phyloP scores from a whole-genome alignment of 2,329 filamentous ascomycete species.

The Alternaria gaisen region DNA sequence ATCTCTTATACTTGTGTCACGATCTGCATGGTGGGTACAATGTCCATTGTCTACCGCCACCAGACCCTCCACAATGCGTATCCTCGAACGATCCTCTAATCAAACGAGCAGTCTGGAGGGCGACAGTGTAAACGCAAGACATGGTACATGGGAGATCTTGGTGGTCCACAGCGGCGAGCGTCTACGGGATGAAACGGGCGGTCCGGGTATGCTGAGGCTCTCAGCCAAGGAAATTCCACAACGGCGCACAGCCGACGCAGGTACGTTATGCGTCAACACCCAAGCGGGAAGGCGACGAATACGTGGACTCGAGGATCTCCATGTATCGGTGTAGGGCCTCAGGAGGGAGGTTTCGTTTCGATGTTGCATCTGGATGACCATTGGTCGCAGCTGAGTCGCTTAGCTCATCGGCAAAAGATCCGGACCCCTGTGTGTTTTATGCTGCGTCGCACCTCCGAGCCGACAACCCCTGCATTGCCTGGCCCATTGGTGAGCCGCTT shows the following conservation, averaged over 20 bases:
- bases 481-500: constrained; percentile 40
- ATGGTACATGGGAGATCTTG: constrained; percentile 28
- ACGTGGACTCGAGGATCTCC: constrained; percentile 21
- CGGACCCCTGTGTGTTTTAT: constrained; percentile 40
- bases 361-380: constrained; percentile 22
- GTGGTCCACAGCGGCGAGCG: constrained; percentile 41
- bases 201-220: constrained; percentile 33
- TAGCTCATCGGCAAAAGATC: constrained; percentile 31
- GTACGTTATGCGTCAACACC: constrained; percentile 39
- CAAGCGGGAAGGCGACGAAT: constrained; percentile 26
- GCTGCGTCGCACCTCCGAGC: constrained; percentile 38
- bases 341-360: constrained; percentile 42
- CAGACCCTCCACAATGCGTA: constrained; percentile 8
- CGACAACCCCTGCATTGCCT: constrained; percentile 23
- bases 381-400: constrained; percentile 43
- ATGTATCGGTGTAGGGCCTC: constrained; percentile 25
- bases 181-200: constrained; percentile 43
- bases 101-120: constrained; percentile 36
- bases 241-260: constrained; percentile 30
- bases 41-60: constrained; percentile 20
- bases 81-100: constrained; percentile 42
- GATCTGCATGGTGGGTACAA: constrained; percentile 9
- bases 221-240: constrained; percentile 42
- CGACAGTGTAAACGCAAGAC: constrained; percentile 36
- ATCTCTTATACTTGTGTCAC: constrained; percentile 39